phyloP scores from a whole-genome alignment of 768 basidiomycete species.

The Kwoniella dejecticola region DNA sequence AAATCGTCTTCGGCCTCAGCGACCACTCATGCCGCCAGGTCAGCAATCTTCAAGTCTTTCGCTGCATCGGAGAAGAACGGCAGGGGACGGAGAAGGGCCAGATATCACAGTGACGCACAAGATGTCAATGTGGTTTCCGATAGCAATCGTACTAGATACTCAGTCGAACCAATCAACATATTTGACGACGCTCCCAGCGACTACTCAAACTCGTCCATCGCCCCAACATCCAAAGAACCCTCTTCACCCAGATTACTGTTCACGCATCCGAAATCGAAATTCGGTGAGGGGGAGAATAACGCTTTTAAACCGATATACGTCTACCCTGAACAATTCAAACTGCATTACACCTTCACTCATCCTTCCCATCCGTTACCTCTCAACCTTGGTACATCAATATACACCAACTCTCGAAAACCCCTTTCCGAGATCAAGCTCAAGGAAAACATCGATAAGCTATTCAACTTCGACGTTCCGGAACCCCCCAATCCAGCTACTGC shows the following conservation, averaged over 20 bases:
- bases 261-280: slow-evolving; percentile 13
- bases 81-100: slow-evolving; percentile 1
- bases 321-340: slow-evolving; percentile 37
- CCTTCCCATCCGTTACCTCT: slow-evolving; percentile 40
- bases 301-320: slow-evolving; percentile 33
- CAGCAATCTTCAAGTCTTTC: background rate
- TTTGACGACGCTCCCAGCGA: slow-evolving; percentile 2
- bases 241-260: slow-evolving; percentile 12
- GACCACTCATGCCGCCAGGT: too few species aligned
- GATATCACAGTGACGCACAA: background rate
- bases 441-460: slow-evolving; percentile 6
- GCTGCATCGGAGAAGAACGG: background rate
- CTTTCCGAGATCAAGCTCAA: background rate
- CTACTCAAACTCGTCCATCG: slow-evolving; percentile 6
- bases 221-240: background rate
- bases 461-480: background rate
- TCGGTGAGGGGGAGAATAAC: slow-evolving; percentile 6
- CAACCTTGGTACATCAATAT: slow-evolving; percentile 27
- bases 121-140: slow-evolving; percentile 7
- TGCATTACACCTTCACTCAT: slow-evolving; percentile 41
- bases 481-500: slow-evolving; percentile 10
- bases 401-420: slow-evolving; percentile 16
- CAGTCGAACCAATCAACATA: slow-evolving; percentile 6
- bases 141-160: slow-evolving; percentile 1
- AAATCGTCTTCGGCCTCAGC: background rate